These are phyloP conservation scores for Exsudoporus floridanus DNA, from an alignment of 1,284 basidiomycete genomes.

Conservation along the genomic window DNA sequence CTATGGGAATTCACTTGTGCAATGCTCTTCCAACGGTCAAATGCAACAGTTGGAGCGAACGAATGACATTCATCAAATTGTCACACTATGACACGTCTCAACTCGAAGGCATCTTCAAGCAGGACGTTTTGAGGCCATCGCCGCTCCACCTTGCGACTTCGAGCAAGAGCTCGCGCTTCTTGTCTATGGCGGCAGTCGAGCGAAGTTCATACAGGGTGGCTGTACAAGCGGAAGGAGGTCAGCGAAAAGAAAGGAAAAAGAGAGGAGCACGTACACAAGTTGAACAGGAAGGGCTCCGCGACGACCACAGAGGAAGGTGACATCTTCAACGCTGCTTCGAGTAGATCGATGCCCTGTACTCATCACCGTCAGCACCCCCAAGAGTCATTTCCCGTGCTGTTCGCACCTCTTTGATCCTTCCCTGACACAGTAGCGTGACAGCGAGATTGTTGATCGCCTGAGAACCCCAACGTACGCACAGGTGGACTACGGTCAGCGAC, in stretches of 20 bases:
- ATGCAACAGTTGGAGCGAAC: too few relatives aligned
- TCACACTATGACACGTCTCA: slow-evolving; percentile 22
- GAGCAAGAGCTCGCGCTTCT: slow-evolving; percentile 68
- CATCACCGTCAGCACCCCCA: slow-evolving; percentile 6
- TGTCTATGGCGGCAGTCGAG: slow-evolving; percentile 64
- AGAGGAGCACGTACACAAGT: slow-evolving; percentile 57
- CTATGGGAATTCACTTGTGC: slow-evolving; percentile 20
- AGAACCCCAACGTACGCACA: not conserved
- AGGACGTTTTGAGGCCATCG: slow-evolving; percentile 74
- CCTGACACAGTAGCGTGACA: slow-evolving; percentile 67
- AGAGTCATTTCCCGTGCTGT: not conserved
- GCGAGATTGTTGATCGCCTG: slow-evolving; percentile 79
- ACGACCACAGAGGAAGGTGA: slow-evolving; percentile 69
- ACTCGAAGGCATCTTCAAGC: slow-evolving; percentile 72
- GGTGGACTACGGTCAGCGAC: not conserved
- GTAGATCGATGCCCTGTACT: slow-evolving; percentile 60
- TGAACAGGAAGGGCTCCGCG: slow-evolving; percentile 79
- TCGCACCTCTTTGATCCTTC: slow-evolving; percentile 66
- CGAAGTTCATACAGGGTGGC: slow-evolving; percentile 80
- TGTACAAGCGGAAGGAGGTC: slow-evolving; percentile 26
- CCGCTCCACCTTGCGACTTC: slow-evolving; percentile 81
- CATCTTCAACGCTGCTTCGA: slow-evolving; percentile 59
- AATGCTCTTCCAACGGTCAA: slow-evolving; percentile 1
- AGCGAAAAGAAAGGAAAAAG: not conserved
- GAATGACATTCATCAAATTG: not conserved